Evolutionary conservation across 2,329 filamentous ascomycete species (phyloP), one percentile per base, ranked within the genome.

Genomic region (Basipetospora chlamydospora): DNA sequence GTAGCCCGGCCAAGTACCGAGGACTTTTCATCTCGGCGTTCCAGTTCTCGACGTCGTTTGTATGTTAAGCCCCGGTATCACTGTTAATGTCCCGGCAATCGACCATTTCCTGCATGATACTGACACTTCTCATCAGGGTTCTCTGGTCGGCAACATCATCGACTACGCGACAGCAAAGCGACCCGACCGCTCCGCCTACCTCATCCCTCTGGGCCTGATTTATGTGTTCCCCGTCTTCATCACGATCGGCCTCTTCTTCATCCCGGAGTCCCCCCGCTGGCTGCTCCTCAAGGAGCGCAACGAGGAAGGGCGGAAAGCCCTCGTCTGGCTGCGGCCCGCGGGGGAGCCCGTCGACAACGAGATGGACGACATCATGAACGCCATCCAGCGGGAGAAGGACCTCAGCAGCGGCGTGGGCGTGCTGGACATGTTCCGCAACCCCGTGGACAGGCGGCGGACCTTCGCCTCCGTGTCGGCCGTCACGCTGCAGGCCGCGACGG

Each of bases 11-110:
- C n/a, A 56, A 59, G 40, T 66, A 63, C 36, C 58, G 65, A 18
- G 65, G 63, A 3, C 48, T 68, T 3, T 61, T 66, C 41, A 47
- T 70, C 5, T 59, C 60, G 2, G 54, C 51, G 1, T 68, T 68
- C 46, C 59, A 64, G 41, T 63, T 64, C 43, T 35, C 21, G 17
- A 39, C 38, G n/a, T 35, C 38, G 4, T 35, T 39, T 9, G 38
- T 39, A 32, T 10, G 38, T 36, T n/a, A n/a, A n/a, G 3, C 16
- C 12, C 6, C 22, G 9, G n/a, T 25, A 8, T 10, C 20, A 16
- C 20, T 8, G 10, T 1, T 8, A 13, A 11, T 23, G 22, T 11
- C 22, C 11, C 22, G 6, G 6, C 22, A 8, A 8, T 11, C 8
- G 12, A 22, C 2, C 66, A 58, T 48, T 64, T 61, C 4, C 61